phyloP scores from a whole-genome alignment of 345 rosid species.

The Populus nigra region DNA sequence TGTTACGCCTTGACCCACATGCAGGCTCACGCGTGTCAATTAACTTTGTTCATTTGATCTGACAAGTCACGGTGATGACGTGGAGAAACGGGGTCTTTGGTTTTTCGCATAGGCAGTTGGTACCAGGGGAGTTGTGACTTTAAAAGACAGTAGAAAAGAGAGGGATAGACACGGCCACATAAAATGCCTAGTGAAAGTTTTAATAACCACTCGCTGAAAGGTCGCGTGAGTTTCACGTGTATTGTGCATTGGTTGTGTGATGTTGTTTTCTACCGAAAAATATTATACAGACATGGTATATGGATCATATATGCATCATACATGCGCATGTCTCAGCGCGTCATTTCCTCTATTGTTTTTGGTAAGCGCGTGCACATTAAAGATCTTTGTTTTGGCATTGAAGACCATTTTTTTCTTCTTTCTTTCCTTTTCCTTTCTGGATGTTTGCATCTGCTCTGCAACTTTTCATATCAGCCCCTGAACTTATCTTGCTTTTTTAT shows the following conservation, averaged over 20 bases:
- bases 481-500: too few relatives aligned
- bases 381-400: too few relatives aligned
- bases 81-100: constrained; percentile 16
- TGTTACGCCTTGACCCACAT: constrained; percentile 22
- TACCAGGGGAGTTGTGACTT: constrained; percentile 17
- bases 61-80: constrained; percentile 21
- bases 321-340: too few relatives aligned
- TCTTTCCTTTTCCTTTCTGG: too few relatives aligned
- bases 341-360: too few relatives aligned
- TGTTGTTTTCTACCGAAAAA: neutral
- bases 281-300: too few relatives aligned
- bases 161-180: neutral
- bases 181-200: neutral
- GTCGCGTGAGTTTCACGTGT: neutral
- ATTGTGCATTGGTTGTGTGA: neutral
- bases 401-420: too few relatives aligned
- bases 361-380: too few relatives aligned
- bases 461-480: too few relatives aligned
- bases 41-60: neutral
- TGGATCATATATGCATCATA: too few relatives aligned
- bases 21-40: constrained; percentile 29
- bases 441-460: too few relatives aligned
- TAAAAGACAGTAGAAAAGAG: neutral
- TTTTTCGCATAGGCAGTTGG: neutral
- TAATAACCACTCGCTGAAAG: neutral